Evolutionary conservation across 192 early-diverging fungal species (phyloP), one percentile per base, ranked within the genome.

Genomic region (Backusella tuberculispora): DNA sequence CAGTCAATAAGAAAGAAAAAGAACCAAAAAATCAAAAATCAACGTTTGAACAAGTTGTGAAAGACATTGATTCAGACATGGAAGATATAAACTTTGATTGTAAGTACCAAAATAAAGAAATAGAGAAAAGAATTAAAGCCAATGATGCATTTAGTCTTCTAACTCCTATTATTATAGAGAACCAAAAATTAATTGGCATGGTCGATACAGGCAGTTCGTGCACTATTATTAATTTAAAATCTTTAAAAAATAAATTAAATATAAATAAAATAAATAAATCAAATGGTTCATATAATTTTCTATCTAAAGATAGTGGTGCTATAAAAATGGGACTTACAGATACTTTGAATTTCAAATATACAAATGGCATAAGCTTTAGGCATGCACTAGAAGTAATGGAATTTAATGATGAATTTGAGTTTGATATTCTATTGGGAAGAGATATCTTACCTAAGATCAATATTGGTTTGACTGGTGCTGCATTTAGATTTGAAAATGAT

Each of bases 131-230:
- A 60, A 60, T 60, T 19, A 7, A 26, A 60, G 26, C 56, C 15
- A 46, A 10, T 10, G 9, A 46, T 14, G 4, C 45, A 46, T 46
- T 46, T 46, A 46, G 15, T 46, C 45, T 46, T 46, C 15, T 46
- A 46, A 60, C 56, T n/a, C 56, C 56, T 60, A 60, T 60, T 8
- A 60, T 60, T 60, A 60, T 60, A 60, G 56, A 63, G 60, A 37
- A 37, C 34, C 21, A 37, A 34, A 63, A 63, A 21, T 14, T 63
- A 15, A 37, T 37, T 29, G 63, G 26, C 9, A 12, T 34, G 26
- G 34, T 63, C 5, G 63, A 63, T 21, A 63, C 63, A 24, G 63
- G 63, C 6, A 63, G 63, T 21, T 37, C 9, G 0, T 34, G 63
- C 9, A 63, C 26, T 15, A 34, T 63, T 0, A 63, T 63, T 24